Conservation (phyloP, 2,329 filamentous ascomycete genomes). For the Neoarthrinium moseri region DNA sequence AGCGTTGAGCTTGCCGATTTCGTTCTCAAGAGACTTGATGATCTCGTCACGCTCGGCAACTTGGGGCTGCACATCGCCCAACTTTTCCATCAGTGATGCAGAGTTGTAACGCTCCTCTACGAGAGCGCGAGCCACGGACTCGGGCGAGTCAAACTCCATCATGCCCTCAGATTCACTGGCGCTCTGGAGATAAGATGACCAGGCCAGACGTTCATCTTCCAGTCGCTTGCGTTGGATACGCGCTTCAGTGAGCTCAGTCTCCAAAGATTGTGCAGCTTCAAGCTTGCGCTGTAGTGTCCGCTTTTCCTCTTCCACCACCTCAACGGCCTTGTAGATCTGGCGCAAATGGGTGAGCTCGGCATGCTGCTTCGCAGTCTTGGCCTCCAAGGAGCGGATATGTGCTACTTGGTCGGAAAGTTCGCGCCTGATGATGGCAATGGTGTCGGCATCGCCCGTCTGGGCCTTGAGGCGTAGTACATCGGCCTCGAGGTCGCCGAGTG, state of each 20-base stretch:
- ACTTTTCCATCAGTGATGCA: conserved; percentile 73
- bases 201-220: conserved; percentile 83
- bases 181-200: conserved; percentile 80
- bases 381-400: conserved; percentile 85
- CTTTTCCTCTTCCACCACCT: conserved; percentile 95
- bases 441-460: conserved; percentile 83
- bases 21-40: conserved; percentile 69
- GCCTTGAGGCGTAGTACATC: conserved; percentile 83
- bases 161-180: conserved; percentile 60
- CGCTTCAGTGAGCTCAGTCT: conserved; percentile 75
- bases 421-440: conserved; percentile 77
- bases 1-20: conserved; percentile 61
- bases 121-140: conserved; percentile 80
- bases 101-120: conserved; percentile 79
- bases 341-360: conserved; percentile 79
- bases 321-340: conserved; percentile 80
- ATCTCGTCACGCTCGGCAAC: conserved; percentile 73
- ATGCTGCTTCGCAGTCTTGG: conserved; percentile 74
- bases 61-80: conserved; percentile 79
- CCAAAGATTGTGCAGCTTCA: conserved; percentile 69
- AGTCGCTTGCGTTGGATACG: conserved; percentile 81
- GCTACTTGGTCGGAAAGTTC: conserved; percentile 88
- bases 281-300: conserved; percentile 75
- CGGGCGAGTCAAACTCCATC: conserved; percentile 81
- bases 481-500: conserved; percentile 74